Evolutionary conservation across 441 rosid species (phyloP).

Genomic region (Adansonia grandidieri): DNA sequence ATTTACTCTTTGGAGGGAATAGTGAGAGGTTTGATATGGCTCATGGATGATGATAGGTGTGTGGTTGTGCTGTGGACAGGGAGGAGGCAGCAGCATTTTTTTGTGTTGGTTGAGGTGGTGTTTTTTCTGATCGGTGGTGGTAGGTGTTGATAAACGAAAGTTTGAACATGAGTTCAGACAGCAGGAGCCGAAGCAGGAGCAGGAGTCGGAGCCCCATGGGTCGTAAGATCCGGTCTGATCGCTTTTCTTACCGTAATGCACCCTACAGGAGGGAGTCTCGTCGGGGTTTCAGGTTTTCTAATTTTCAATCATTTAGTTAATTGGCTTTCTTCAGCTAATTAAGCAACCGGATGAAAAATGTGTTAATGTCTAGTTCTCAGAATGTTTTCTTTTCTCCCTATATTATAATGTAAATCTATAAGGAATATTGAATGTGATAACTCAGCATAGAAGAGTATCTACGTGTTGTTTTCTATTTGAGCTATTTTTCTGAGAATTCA

Average conservation of each 20-base stretch:
- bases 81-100: constrained; percentile 53
- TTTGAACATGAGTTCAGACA: constrained; percentile 72
- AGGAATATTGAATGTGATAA: neutral
- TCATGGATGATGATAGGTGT: constrained; percentile 64
- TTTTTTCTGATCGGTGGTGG: constrained; percentile 49
- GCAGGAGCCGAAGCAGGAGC: constrained; percentile 67
- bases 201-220: constrained; percentile 83
- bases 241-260: constrained; percentile 80
- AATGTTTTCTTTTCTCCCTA: constrained; percentile 19
- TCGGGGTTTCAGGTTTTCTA: constrained; percentile 81
- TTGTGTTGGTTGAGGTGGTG: constrained; percentile 44
- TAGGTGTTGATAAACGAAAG: constrained; percentile 45
- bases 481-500: neutral
- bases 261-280: constrained; percentile 79
- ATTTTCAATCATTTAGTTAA: constrained; percentile 33
- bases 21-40: constrained; percentile 49
- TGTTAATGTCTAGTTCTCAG: constrained; percentile 5
- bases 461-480: neutral
- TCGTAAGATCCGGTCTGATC: constrained; percentile 84
- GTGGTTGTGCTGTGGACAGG: constrained; percentile 76
- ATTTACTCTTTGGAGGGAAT: constrained; percentile 50
- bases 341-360: constrained; percentile 14
- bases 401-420: neutral
- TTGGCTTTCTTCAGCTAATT: constrained; percentile 27
- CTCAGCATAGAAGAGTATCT: neutral